Base-by-base conservation (phyloP, 495 filamentous ascomycete genomes). In the Penicillium malachiteum region DNA sequence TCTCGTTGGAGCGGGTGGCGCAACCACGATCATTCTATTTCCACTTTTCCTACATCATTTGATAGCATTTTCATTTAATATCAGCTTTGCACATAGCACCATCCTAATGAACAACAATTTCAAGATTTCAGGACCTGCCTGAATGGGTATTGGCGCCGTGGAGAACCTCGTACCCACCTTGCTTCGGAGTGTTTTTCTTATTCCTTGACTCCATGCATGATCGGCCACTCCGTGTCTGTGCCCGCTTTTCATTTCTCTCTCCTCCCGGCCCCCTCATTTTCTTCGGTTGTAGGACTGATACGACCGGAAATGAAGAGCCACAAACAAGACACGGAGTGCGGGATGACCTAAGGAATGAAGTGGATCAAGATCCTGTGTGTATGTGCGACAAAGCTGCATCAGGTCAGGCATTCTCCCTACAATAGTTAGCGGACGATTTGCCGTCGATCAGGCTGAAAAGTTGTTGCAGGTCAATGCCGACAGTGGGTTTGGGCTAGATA, bases 151-250 rank as follows among this genome's bases (percentile, higher is more conserved):
- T 34, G 38, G 51, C 31, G 18, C 7, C 26, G 41, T 42, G 38
- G 55, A 53, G 50, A 18, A 45, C 7, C 10, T n/a, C 18, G 17
- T 49, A 34, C 18, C 46, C 53, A 55, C 54, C 14, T 30, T 8
- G 14, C 14, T 16, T 31, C 12, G 38, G 34, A 50, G 16, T 14
- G 16, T 14, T 50, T 43, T 51, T 54, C 50, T 50, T 46, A 7
- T 33, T 13, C 46, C 37, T 33, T 56, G 56, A 56, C 56, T 51
- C 44, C 56, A 65, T 62, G 59, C 59, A 65, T 47, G 49, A 39
- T 58, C 63, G 63, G 59, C 48, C 50, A 26, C 57, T 46, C 59
- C 56, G 57, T 59, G 58, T 65, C 62, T 50, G 62, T 59, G 48
- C 18, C 48, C 48, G 21, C 10, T 40, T 32, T 44, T 13, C 13